Base-by-base conservation (phyloP, 257 asterid genomes). In the Scutellaria minor region DNA sequence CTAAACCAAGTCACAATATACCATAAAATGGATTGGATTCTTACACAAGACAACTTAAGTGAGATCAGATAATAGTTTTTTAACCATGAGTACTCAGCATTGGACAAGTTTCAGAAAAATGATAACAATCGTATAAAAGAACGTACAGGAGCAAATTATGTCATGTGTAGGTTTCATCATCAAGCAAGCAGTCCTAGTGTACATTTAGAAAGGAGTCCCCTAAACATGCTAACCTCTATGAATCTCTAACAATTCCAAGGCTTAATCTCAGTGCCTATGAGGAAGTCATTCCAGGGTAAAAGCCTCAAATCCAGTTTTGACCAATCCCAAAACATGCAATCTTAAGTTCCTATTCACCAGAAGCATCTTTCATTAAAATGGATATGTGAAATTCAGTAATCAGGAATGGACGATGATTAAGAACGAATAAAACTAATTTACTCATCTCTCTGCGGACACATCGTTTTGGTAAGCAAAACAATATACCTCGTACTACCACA, bases 381-480 rank as follows among this genome's bases (percentile, higher is more conserved):
- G 9, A n/a, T 13, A 35, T 52, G 42, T 2, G 48, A 12, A 46
- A 60, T 55, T 15, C 58, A 12, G 37, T 39, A 31, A 35, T 6
- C n/a, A 15, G 70, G 64, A 59, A 54, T 1, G 37, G 70, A 40
- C 18, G 61, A 35, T 53, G 31, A 46, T 45, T 14, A 5, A 60
- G 71, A 42, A 22, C 71, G 7, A 31, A 69, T 12, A 8, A 62
- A 68, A 18, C 48, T 44, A 75, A 47, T 71, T 48, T 18, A 46
- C 68, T 70, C 75, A 50, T 41, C 42, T 47, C 59, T 67, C 50
- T 35, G 39, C 37, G 52, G 12, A 5, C 6, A 75, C 37, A 40
- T 59, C 58, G 39, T 45, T 27, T 57, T 53, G 41, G 4, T 5
- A 66, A 35, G n/a, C 37, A 47, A 31, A 4, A 31, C 37, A 5